Evolutionary conservation across 805 yeast genomes (phyloP).

Genomic region (Lipomyces orientalis): DNA sequence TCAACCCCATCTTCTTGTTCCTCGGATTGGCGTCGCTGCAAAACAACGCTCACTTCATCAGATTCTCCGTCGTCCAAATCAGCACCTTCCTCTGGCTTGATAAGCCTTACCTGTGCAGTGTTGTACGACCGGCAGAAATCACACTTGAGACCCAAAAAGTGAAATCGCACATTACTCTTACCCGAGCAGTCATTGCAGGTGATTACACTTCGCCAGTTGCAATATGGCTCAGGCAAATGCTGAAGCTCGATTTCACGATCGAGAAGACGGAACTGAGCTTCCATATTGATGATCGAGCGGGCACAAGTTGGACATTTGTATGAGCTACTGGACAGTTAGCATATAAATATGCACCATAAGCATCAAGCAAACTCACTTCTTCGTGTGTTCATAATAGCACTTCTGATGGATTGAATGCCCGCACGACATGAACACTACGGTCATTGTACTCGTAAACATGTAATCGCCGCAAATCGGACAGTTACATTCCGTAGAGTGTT

Average conservation of each 20-base stretch:
- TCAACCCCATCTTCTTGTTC: neutral
- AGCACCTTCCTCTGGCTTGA: conserved; percentile 67
- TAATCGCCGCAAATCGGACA: conserved; percentile 94
- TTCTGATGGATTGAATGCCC: conserved; percentile 91
- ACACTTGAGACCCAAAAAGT: conserved; percentile 85
- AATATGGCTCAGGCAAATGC: conserved; percentile 80
- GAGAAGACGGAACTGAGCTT: conserved; percentile 81
- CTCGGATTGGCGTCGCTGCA: neutral
- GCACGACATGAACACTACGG: conserved; percentile 90
- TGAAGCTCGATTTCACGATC: conserved; percentile 82
- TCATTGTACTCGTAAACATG: conserved; percentile 78
- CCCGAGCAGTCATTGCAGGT: conserved; percentile 89
- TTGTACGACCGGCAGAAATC: conserved; percentile 86
- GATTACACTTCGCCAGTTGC: conserved; percentile 73
- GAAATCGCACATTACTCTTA: conserved; percentile 74
- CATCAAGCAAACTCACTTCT: conserved; percentile 39
- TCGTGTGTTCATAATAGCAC: conserved; percentile 82
- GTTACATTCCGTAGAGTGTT: conserved; percentile 84
- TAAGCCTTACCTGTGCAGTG: conserved; percentile 71
- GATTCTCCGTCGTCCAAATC: conserved; percentile 33
- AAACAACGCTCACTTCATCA: neutral
- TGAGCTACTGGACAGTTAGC: conserved; percentile 52
- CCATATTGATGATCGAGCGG: conserved; percentile 83
- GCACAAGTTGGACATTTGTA: conserved; percentile 93
- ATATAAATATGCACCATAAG: neutral